Evolutionary conservation across 352 stramenopile genomes (phyloP).

Genomic region (Phytophthora pistaciae): DNA sequence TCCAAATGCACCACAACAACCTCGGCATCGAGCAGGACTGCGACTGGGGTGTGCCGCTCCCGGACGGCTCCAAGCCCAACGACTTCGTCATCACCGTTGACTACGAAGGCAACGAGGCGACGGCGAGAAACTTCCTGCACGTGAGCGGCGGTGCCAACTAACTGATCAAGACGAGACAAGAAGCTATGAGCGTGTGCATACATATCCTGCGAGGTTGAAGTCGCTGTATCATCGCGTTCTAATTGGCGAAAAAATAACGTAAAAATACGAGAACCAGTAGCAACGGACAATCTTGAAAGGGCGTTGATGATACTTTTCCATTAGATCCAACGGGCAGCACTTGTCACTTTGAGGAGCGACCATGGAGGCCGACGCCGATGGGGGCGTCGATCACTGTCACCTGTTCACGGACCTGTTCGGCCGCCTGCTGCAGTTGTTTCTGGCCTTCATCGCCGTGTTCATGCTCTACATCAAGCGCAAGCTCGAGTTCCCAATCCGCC

Average conservation of each 20-base stretch:
- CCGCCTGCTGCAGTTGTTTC: conserved; percentile 62
- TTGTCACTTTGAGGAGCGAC: conserved; percentile 1
- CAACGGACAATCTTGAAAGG: conserved; percentile 24
- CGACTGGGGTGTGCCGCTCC: conserved; percentile 89
- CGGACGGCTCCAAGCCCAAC: conserved; percentile 76
- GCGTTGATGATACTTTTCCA: conserved; percentile 11
- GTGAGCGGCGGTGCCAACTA: conserved; percentile 21
- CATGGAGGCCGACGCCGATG: conserved; percentile 15
- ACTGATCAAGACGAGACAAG: conserved; percentile 7
- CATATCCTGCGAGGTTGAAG: conserved; percentile 18
- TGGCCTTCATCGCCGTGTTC: conserved; percentile 60
- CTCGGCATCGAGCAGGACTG: conserved; percentile 90
- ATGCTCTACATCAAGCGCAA: conserved; percentile 85
- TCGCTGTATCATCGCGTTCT: background rate
- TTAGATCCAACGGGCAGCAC: conserved; percentile 7
- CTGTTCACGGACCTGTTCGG: conserved; percentile 79
- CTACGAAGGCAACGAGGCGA: conserved; percentile 32
- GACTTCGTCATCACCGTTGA: conserved; percentile 48
- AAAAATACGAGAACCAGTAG: background rate
- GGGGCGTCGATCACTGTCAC: conserved; percentile 51
- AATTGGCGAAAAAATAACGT: conserved; percentile 7
- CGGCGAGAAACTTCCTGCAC: conserved; percentile 27
- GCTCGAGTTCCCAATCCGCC: conserved; percentile 74
- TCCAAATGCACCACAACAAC: conserved; percentile 93
- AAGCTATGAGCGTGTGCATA: conserved; percentile 5